These are phyloP conservation scores for Goffeauzyma gilvescens DNA, from an alignment of 768 basidiomycete species.

Conservation along the genomic window DNA sequence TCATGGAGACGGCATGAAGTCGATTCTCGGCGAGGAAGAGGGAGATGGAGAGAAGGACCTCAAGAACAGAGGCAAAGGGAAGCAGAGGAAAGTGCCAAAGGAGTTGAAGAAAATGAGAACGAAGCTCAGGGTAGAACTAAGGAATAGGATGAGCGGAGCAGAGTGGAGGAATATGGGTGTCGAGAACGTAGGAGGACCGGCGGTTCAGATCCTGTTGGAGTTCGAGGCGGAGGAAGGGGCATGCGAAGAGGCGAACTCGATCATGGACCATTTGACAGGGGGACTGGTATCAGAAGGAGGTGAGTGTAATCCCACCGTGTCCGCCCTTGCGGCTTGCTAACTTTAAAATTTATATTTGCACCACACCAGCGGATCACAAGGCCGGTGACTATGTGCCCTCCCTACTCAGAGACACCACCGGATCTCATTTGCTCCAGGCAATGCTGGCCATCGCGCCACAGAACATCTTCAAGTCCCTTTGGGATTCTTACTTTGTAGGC, in stretches of 20 bases:
- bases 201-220: slow-evolving; percentile 47
- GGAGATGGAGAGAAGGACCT: slow-evolving; percentile 5
- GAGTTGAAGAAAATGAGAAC: slow-evolving; percentile 43
- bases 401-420: slow-evolving; percentile 64
- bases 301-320: slow-evolving; percentile 32
- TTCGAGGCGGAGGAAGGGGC: slow-evolving; percentile 53
- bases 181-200: slow-evolving; percentile 25
- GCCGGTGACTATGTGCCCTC: slow-evolving; percentile 55
- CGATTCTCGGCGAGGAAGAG: slow-evolving; percentile 41
- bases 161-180: slow-evolving; percentile 30
- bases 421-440: slow-evolving; percentile 76
- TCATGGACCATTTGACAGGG: slow-evolving; percentile 62
- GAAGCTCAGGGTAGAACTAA: slow-evolving; percentile 36
- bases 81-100: slow-evolving; percentile 32
- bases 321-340: neutral
- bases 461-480: slow-evolving; percentile 46
- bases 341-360: slow-evolving; percentile 13
- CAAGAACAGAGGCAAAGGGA: slow-evolving; percentile 18
- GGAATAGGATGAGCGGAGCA: slow-evolving; percentile 15
- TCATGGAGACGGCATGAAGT: slow-evolving; percentile 44
- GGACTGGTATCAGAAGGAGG: slow-evolving; percentile 52
- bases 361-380: slow-evolving; percentile 4
- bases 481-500: slow-evolving; percentile 61
- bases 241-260: slow-evolving; percentile 44
- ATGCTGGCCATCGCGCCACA: slow-evolving; percentile 48